phyloP scores from a whole-genome alignment of 139 green algal species.

The Chlorella sorokiniana region DNA sequence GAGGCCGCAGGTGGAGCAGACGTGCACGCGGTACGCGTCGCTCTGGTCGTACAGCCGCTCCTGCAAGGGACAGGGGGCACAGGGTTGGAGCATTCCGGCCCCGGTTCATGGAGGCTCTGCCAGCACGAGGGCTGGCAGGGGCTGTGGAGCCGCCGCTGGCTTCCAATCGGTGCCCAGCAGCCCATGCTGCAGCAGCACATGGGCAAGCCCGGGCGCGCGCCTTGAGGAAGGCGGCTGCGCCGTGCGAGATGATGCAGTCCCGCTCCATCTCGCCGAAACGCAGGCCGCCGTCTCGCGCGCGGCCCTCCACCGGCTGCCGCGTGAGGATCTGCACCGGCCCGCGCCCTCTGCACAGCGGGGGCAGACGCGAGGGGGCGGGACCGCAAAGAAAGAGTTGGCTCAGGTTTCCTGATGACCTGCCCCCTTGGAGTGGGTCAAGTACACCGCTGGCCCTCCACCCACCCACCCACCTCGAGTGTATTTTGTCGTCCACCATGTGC shows the following conservation, averaged over 20 bases:
- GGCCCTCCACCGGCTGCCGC: constrained; percentile 95
- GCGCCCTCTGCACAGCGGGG: background rate
- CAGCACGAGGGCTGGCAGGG: no score
- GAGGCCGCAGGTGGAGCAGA: constrained; percentile 84
- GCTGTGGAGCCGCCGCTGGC: no score
- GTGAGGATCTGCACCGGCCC: constrained; percentile 85
- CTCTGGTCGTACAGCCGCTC: constrained; percentile 89
- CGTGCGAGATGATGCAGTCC: constrained; percentile 97
- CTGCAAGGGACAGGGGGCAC: constrained; percentile 46
- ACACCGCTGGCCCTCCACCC: background rate
- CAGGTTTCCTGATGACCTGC: no score
- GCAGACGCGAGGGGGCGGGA: background rate
- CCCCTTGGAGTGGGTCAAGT: no score
- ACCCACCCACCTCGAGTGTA: constrained; percentile 83
- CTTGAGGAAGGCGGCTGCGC: constrained; percentile 83
- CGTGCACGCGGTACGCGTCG: constrained; percentile 88
- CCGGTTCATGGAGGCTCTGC: no score
- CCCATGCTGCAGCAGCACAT: no score
- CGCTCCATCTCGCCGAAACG: constrained; percentile 99
- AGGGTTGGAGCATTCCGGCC: no score
- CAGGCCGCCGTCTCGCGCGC: constrained; percentile 94
- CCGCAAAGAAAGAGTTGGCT: background rate
- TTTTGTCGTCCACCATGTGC: constrained; percentile 99
- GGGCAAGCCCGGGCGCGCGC: no score
- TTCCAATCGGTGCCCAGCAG: no score